phyloP scores from a whole-genome alignment of 192 early-diverging fungal genomes.

The Chytriomyces sp. region DNA sequence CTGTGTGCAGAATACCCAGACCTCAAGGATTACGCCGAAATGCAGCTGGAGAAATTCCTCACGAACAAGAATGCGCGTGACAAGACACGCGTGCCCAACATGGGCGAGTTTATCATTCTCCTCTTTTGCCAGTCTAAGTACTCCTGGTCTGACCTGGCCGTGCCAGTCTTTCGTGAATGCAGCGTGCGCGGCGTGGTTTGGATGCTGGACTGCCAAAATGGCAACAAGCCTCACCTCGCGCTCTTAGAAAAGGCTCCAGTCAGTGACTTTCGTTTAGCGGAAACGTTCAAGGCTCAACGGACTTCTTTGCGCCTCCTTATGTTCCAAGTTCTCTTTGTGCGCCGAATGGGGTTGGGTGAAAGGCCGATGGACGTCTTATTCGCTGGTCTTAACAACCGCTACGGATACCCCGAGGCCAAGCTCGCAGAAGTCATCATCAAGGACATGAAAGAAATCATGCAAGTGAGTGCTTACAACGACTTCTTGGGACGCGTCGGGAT shows the following conservation, averaged over 20 bases:
- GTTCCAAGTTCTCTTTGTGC: slow-evolving; percentile 29
- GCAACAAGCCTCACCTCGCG: slow-evolving; percentile 32
- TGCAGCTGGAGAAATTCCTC: slow-evolving; percentile 5
- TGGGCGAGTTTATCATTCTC: slow-evolving; percentile 28
- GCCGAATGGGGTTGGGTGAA: neutral
- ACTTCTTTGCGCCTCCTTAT: slow-evolving; percentile 19
- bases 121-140: neutral
- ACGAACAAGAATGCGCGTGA: slow-evolving; percentile 2
- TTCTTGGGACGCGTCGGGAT: slow-evolving; percentile 3
- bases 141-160: slow-evolving; percentile 11
- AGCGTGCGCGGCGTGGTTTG: slow-evolving; percentile 28
- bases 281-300: slow-evolving; percentile 8
- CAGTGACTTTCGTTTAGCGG: slow-evolving; percentile 4
- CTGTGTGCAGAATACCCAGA: slow-evolving; percentile 13
- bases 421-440: neutral
- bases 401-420: neutral
- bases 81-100: slow-evolving; percentile 15
- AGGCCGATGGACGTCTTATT: neutral
- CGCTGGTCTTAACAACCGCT: neutral
- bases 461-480: neutral
- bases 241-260: slow-evolving; percentile 20
- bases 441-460: slow-evolving; percentile 11
- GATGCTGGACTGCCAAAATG: slow-evolving; percentile 18
- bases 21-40: slow-evolving; percentile 5
- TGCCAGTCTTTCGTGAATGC: slow-evolving; percentile 16